A percentile compares a stretch with the other conserved stretches of the same genome.
Evolutionary conservation across 306 rosid genomes (phyloP).

Genomic region (Abrus pulchellus): DNA sequence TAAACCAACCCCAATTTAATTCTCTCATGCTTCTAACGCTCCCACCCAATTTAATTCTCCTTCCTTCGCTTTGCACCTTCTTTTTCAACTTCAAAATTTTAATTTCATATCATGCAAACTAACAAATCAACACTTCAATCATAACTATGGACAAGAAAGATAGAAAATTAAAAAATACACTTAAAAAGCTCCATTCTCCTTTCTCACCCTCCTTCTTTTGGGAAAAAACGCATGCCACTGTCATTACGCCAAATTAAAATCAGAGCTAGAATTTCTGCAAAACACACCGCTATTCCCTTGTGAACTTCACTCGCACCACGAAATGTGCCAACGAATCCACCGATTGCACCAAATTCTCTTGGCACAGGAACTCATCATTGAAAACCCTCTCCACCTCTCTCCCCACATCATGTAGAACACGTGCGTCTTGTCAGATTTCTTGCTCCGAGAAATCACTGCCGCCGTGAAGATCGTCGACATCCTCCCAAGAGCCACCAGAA

Average conservation of each 20-base stretch:
- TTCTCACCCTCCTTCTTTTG: constrained; percentile 3
- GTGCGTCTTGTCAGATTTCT: constrained; percentile 61
- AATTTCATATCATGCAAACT: constrained; percentile 22
- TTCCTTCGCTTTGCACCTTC: not conserved
- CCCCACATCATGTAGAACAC: constrained; percentile 78
- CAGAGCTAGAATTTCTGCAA: constrained; percentile 54
- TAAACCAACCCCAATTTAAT: not conserved
- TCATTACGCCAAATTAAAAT: constrained; percentile 39
- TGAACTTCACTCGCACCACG: constrained; percentile 51
- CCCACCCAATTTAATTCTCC: constrained; percentile 30
- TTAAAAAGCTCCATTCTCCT: constrained; percentile 34
- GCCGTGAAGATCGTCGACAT: constrained; percentile 90
- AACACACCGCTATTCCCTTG: constrained; percentile 41
- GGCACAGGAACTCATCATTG: constrained; percentile 82
- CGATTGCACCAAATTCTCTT: constrained; percentile 69
- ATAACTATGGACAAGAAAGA: not conserved
- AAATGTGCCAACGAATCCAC: constrained; percentile 77
- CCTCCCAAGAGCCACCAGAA: constrained; percentile 74
- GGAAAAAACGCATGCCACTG: constrained; percentile 4
- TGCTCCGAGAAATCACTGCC: constrained; percentile 79
- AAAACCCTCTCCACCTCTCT: constrained; percentile 82
- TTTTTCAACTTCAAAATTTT: constrained; percentile 38
- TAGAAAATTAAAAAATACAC: not conserved
- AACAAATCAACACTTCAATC: not conserved
- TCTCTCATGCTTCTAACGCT: not conserved